Evolutionary conservation across 2,329 filamentous ascomycete genomes (phyloP), one percentile per base, ranked within the genome.

Genomic region (Sporothrix pseudoabietina): DNA sequence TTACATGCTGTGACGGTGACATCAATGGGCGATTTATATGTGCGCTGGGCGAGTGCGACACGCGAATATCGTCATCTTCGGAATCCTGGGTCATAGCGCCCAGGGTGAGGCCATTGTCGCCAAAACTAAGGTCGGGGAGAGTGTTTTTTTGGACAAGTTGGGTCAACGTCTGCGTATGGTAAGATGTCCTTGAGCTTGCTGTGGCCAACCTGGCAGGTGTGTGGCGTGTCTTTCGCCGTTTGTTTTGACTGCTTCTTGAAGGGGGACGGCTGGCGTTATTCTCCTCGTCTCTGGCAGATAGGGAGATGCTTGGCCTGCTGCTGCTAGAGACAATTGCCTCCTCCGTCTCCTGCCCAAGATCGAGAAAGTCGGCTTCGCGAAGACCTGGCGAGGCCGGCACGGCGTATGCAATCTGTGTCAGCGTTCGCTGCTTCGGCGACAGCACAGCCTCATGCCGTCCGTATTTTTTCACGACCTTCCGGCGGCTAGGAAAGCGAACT

Each of bases 101-200:
- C 16, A 68, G 19, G 3, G 16, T 71, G 8, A 74, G 73, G 7
- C 74, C 72, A 30, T 76, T 71, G n/a, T 75, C 73, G n/a, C 59
- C 75, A 49, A 41, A 70, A 14, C 75, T 74, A 3, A 4, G 66
- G 69, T 2, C 71, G 70, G 26, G 69, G 61, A n/a, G 9, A 7
- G 35, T 26, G 8, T 32, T 19, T 10, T 65, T 70, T 6, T 77
- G 77, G n/a, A 79, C 73, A 52, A 81, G 76, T 74, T 82, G 80
- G 1, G 80, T 81, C 59, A 82, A 49, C 4, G 80, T 81, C 73
- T 81, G 80, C 0, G 80, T 81, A 44, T 80, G 77, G 47, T 79
- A 80, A 4, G 77, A 79, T 16, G 52, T 26, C 4, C 35, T 35
- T 78, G 79, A 22, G 30, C 74, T 77, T 3, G 69, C 14, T 4